Conservation (phyloP, 1,284 basidiomycete species). For the Kalmanozyma brasiliensis region DNA sequence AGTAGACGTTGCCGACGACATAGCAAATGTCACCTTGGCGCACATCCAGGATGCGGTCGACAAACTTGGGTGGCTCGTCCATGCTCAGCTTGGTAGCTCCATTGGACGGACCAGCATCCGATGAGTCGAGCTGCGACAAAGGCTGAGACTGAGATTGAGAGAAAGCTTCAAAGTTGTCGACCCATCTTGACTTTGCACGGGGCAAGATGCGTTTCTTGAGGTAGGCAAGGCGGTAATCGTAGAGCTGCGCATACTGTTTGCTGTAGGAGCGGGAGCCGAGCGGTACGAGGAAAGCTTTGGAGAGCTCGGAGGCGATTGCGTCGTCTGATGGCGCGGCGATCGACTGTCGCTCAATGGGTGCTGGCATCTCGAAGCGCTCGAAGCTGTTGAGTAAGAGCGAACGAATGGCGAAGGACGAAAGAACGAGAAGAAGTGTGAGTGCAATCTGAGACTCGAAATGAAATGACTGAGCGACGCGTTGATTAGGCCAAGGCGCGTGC, state of each 20-base stretch:
- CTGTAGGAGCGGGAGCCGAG: constrained; percentile 56
- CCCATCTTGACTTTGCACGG: constrained; percentile 44
- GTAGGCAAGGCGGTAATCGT: constrained; percentile 65
- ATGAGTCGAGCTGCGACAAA: constrained; percentile 16
- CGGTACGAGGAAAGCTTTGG: constrained; percentile 51
- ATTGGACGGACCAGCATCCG: constrained; percentile 21
- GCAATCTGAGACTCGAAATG: neutral
- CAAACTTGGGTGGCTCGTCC: constrained; percentile 72
- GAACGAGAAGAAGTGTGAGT: constrained; percentile 4
- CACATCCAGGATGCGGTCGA: constrained; percentile 88
- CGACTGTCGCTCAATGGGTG: constrained; percentile 22
- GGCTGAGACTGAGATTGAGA: constrained; percentile 31
- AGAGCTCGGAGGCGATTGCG: constrained; percentile 23
- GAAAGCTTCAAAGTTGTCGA: constrained; percentile 38
- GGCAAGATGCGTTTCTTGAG: constrained; percentile 59
- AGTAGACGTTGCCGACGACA: constrained; percentile 92
- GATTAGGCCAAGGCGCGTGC: constrained; percentile 26
- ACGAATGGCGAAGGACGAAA: neutral
- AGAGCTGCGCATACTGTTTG: constrained; percentile 64
- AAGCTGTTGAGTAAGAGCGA: neutral
- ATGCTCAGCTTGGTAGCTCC: constrained; percentile 8
- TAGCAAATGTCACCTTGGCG: constrained; percentile 85
- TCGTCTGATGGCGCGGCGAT: neutral
- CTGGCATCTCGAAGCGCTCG: constrained; percentile 14
- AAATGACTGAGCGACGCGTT: constrained; percentile 27